Percentiles rank a stretch among this genome's conserved stretches.
These are phyloP conservation scores for Tolypocladium album DNA, from an alignment of 2,329 filamentous ascomycete species.

Conservation along the genomic window DNA sequence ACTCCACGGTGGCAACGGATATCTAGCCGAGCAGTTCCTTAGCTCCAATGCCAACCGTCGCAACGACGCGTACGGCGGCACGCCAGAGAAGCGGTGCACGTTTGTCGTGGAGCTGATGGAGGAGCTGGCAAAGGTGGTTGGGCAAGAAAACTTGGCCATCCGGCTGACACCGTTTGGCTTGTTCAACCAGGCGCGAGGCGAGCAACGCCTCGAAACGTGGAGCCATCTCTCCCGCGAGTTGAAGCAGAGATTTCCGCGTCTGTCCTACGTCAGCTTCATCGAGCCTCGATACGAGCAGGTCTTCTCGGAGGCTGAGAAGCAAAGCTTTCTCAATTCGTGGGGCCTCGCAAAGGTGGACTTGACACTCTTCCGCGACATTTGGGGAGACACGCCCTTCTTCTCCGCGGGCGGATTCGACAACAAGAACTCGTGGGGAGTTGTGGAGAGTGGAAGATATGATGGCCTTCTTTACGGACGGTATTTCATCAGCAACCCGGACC, in stretches of 20 bases:
- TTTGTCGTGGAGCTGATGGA: background rate
- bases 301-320: constrained; percentile 35
- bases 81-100: background rate
- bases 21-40: background rate
- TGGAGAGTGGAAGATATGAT: constrained; percentile 32
- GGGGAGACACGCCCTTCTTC: constrained; percentile 41
- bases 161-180: background rate
- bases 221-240: constrained; percentile 35
- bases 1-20: background rate
- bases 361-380: constrained; percentile 36
- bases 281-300: constrained; percentile 46
- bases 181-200: background rate
- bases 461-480: constrained; percentile 34
- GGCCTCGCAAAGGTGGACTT: constrained; percentile 30
- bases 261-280: constrained; percentile 46
- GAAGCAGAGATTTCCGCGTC: constrained; percentile 27
- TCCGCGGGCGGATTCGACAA: constrained; percentile 44
- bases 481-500: constrained; percentile 38
- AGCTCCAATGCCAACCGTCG: background rate
- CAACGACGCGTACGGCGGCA: background rate
- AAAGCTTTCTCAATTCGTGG: constrained; percentile 28
- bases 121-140: background rate
- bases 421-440: constrained; percentile 34
- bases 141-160: background rate
- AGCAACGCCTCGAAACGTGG: constrained; percentile 7